phyloP scores from a whole-genome alignment of 2,329 filamentous ascomycete species.

The Aureobasidium sp. region DNA sequence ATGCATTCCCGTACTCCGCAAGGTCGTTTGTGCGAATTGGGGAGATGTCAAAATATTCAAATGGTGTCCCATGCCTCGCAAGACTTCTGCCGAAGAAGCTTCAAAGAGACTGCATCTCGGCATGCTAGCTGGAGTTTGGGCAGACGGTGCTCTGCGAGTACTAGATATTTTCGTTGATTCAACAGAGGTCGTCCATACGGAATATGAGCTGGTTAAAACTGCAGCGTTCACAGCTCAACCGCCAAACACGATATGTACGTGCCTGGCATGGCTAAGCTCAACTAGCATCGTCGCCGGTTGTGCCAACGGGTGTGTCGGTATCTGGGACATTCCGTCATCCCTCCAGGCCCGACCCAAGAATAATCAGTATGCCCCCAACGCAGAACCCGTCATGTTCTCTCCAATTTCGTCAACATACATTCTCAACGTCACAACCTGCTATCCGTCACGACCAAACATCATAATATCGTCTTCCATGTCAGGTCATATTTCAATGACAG shows the following conservation, averaged over 20 bases:
- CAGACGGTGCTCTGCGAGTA: slow-evolving; percentile 51
- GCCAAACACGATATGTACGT: slow-evolving; percentile 49
- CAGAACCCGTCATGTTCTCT: slow-evolving; percentile 38
- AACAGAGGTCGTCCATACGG: slow-evolving; percentile 18
- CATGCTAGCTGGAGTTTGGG: slow-evolving; percentile 50
- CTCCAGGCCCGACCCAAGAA: slow-evolving; percentile 30
- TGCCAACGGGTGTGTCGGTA: slow-evolving; percentile 49
- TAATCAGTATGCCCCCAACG: slow-evolving; percentile 23
- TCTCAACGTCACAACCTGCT: slow-evolving; percentile 42
- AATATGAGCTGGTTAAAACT: slow-evolving; percentile 37
- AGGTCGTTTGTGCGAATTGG: slow-evolving; percentile 52
- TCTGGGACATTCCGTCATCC: slow-evolving; percentile 43
- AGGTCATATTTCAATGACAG: slow-evolving; percentile 49
- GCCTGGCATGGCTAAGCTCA: slow-evolving; percentile 50
- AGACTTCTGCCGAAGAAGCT: slow-evolving; percentile 27
- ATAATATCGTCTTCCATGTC: slow-evolving; percentile 48
- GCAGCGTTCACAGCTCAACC: slow-evolving; percentile 46
- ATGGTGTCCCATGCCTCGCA: slow-evolving; percentile 48
- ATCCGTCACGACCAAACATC: slow-evolving; percentile 48
- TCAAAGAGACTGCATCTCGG: slow-evolving; percentile 37
- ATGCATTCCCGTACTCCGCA: slow-evolving; percentile 38
- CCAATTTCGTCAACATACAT: slow-evolving; percentile 43
- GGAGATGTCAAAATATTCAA: slow-evolving; percentile 48
- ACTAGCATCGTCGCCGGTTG: slow-evolving; percentile 49
- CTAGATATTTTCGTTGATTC: slow-evolving; percentile 41